Conservation (phyloP, 768 basidiomycete species). For the Kwoniella sp. region DNA sequence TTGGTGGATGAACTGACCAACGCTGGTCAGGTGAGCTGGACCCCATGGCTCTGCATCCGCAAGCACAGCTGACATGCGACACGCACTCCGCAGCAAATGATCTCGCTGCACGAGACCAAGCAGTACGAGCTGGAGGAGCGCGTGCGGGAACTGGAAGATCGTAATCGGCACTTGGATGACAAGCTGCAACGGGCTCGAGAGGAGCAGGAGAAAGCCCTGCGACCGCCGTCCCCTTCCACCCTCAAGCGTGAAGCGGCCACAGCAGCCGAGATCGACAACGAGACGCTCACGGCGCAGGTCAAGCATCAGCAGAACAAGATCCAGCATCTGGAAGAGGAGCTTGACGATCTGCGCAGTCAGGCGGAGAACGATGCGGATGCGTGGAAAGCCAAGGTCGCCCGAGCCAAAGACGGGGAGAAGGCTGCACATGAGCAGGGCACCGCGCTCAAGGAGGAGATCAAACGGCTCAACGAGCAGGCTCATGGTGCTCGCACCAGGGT, state of each 20-base stretch:
- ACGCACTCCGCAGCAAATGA: constrained; percentile 66
- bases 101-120: constrained; percentile 79
- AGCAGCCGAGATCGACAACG: constrained; percentile 90
- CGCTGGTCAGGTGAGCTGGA: constrained; percentile 75
- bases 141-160: constrained; percentile 39
- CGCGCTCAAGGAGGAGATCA: constrained; percentile 67
- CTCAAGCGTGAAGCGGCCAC: constrained; percentile 54
- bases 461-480: constrained; percentile 62
- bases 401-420: constrained; percentile 55
- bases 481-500: constrained; percentile 66
- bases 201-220: constrained; percentile 29
- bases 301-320: constrained; percentile 77
- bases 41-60: neutral
- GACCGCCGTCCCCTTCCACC: constrained; percentile 10
- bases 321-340: constrained; percentile 68
- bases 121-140: constrained; percentile 68
- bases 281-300: constrained; percentile 83
- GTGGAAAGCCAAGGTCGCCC: constrained; percentile 33
- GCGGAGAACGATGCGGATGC: constrained; percentile 62
- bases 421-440: constrained; percentile 71
- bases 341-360: constrained; percentile 65
- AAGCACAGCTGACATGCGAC: neutral
- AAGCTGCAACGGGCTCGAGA: constrained; percentile 31
- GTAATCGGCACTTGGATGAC: constrained; percentile 34
- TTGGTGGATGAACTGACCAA: constrained; percentile 79